Percentiles rank a stretch among this genome's conserved stretches.
phyloP scores from a whole-genome alignment of 805 yeast species.

The Yarrowia sp. region DNA sequence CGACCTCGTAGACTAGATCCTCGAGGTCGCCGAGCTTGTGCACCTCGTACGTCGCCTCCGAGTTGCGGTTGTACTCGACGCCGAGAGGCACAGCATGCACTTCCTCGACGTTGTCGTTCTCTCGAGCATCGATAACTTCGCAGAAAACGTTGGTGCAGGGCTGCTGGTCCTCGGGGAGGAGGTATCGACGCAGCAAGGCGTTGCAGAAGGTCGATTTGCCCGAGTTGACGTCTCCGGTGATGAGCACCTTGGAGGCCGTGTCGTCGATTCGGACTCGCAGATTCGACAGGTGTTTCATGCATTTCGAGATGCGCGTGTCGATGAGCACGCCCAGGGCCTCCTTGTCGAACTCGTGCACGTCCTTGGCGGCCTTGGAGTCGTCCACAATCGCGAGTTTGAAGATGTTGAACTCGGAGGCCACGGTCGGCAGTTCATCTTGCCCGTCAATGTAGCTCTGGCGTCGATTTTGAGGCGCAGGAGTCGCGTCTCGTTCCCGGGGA shows the following conservation, averaged over 20 bases:
- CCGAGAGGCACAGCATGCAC: conserved; percentile 79
- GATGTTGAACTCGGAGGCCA: conserved; percentile 49
- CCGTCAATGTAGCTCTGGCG: conserved; percentile 12
- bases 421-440: conserved; percentile 28
- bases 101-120: conserved; percentile 74
- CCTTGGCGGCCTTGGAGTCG: conserved; percentile 39
- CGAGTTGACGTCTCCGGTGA: conserved; percentile 95
- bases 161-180: conserved; percentile 94
- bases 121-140: conserved; percentile 83
- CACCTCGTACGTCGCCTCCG: conserved; percentile 64
- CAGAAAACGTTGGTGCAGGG: conserved; percentile 97
- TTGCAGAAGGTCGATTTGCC: conserved; percentile 97
- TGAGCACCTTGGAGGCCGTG: conserved; percentile 87
- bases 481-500: neutral
- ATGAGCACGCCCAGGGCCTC: conserved; percentile 66
- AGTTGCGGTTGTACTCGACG: conserved; percentile 48
- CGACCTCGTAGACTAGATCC: conserved; percentile 70
- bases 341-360: conserved; percentile 61
- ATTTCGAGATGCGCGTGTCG: conserved; percentile 63
- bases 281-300: conserved; percentile 63
- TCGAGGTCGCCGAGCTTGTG: conserved; percentile 57
- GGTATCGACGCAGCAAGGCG: conserved; percentile 69
- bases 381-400: conserved; percentile 59
- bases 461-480: neutral
- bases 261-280: conserved; percentile 84